Evolutionary conservation across 2,329 filamentous ascomycete species (phyloP).

Genomic region (Alternaria triticimaculans): DNA sequence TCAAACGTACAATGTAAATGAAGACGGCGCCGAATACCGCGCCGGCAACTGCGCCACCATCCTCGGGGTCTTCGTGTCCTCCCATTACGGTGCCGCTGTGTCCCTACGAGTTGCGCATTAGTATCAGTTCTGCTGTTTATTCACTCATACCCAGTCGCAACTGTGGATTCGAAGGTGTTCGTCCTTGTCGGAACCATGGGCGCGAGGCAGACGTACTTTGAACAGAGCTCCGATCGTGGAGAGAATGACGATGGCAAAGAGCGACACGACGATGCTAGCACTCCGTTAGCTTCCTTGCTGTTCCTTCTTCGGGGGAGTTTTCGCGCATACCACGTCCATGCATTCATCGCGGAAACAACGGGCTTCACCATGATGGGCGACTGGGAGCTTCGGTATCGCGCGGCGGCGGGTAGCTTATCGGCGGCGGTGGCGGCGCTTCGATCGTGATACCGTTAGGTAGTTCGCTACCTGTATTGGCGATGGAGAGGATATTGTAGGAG

Average conservation of each 20-base stretch:
- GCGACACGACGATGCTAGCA: slow-evolving; percentile 71
- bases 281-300: slow-evolving; percentile 21
- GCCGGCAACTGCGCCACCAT: slow-evolving; percentile 78
- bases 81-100: slow-evolving; percentile 87
- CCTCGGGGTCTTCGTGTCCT: slow-evolving; percentile 69
- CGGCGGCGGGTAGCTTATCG: slow-evolving; percentile 21
- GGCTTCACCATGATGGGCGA: slow-evolving; percentile 86
- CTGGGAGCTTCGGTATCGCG: slow-evolving; percentile 12
- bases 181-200: neutral
- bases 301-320: neutral
- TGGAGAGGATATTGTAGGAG: neutral
- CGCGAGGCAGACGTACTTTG: slow-evolving; percentile 57
- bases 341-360: slow-evolving; percentile 87
- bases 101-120: slow-evolving; percentile 48
- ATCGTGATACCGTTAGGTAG: neutral
- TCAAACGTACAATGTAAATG: slow-evolving; percentile 80
- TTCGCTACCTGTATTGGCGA: neutral
- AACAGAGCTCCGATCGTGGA: slow-evolving; percentile 75
- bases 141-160: neutral
- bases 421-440: slow-evolving; percentile 14
- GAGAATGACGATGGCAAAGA: slow-evolving; percentile 70
- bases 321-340: slow-evolving; percentile 84
- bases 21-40: slow-evolving; percentile 88
- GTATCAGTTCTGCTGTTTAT: slow-evolving; percentile 15
- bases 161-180: neutral